Base-by-base conservation (phyloP, 768 basidiomycete genomes). In the Tubosaeta sp. region DNA sequence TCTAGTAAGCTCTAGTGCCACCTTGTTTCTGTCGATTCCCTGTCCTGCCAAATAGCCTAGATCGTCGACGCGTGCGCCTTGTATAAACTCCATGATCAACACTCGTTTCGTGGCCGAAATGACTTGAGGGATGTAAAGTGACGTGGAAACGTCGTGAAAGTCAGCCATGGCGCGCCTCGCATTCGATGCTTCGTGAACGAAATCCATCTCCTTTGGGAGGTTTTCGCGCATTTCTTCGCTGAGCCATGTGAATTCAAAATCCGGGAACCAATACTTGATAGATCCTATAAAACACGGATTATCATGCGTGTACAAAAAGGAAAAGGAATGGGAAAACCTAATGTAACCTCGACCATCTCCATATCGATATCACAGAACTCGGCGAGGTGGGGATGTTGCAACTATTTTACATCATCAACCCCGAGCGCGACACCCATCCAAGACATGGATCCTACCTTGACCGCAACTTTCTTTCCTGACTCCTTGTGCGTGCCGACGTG, bases 181-280 rank as follows among this genome's bases (percentile, higher is more conserved):
- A 65, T 98, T 99, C 8, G 72, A 68, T 3, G 93, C 92, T 74
- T 99, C 97, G 58, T 92, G 85, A 13, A 82, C 71, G 64, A 99
- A 98, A 71, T 99, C 84, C 91, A 97, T 91, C 71, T 98, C 95
- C 60, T 88, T 86, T 0, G 92, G 93, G 27, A 91, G 72, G 65
- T 94, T 94, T 57, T 85, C 81, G 31, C 86, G 83, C 95, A 99
- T 98, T 73, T 98, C 97, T 59, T 93, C 90, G 53, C 88, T 74
- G 11, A 95, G 77, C 95, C 94, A 97, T 0, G 85, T 85, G 64
- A 95, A 90, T 66, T 97, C 95, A 60, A 98, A 99, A 49, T 94
- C 85, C 1, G 97, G 97, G 68, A 98, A 98, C 79, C 91, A 84
- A 54, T 81, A 81, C 63, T 95, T 95, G 57, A 99, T 85, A 81